These are phyloP conservation scores for Citrullus colocynthis DNA, from an alignment of 306 rosid genomes.

Conservation along the genomic window DNA sequence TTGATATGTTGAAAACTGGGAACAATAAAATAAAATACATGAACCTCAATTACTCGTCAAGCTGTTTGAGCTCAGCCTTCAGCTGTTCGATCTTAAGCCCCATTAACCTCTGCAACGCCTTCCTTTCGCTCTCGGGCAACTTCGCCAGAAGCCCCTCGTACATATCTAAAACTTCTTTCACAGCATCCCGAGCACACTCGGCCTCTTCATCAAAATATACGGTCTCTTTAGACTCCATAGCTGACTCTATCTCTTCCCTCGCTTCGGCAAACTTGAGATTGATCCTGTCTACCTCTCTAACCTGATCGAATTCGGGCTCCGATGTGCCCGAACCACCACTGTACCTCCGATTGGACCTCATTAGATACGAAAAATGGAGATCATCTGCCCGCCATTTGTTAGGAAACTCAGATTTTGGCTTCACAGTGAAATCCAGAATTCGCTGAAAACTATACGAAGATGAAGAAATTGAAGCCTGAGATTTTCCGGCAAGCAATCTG, in stretches of 20 bases:
- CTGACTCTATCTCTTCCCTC: constrained; percentile 90
- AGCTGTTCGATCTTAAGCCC: constrained; percentile 87
- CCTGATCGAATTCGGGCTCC: constrained; percentile 31
- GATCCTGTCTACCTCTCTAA: constrained; percentile 67
- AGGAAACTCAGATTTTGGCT: constrained; percentile 9
- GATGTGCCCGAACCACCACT: constrained; percentile 23
- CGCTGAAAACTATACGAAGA: constrained; percentile 1
- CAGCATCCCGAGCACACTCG: constrained; percentile 84
- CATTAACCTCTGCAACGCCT: constrained; percentile 70
- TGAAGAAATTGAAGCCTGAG: constrained; percentile 13
- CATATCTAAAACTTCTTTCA: constrained; percentile 41
- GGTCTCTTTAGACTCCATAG: constrained; percentile 85
- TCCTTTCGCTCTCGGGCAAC: constrained; percentile 45
- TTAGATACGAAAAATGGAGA: constrained; percentile 14
- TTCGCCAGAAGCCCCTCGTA: constrained; percentile 44
- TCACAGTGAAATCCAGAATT: constrained; percentile 4
- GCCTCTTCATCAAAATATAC: constrained; percentile 91
- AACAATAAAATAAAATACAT: not conserved
- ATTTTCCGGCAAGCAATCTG: constrained; percentile 14
- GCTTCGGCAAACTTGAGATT: constrained; percentile 92
- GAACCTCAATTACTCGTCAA: constrained; percentile 57
- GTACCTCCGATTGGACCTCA: constrained; percentile 16
- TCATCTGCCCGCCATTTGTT: constrained; percentile 12
- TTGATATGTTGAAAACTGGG: not conserved
- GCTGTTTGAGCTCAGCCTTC: constrained; percentile 77